phyloP scores from a whole-genome alignment of 2,329 filamentous ascomycete genomes.

The Teratosphaeria pseudoeucalypti region DNA sequence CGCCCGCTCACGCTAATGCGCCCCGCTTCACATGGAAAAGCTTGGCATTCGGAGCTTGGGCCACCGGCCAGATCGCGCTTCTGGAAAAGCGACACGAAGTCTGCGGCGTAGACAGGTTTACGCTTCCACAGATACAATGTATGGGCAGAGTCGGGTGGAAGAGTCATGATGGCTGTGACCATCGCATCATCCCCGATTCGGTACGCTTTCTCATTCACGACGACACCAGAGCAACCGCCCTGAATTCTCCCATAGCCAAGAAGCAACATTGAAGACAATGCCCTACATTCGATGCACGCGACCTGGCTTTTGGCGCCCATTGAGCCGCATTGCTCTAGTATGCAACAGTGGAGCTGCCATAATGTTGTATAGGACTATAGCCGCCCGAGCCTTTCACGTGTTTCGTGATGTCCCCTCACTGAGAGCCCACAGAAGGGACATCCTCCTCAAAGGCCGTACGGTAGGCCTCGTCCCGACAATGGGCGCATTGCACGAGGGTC shows the following conservation, averaged over 20 bases:
- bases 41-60: not conserved
- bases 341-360: not conserved
- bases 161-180: not conserved
- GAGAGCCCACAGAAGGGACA: slow-evolving; percentile 57
- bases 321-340: not conserved
- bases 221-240: not conserved
- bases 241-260: not conserved
- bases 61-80: not conserved
- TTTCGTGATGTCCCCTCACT: slow-evolving; percentile 66
- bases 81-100: not conserved
- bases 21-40: not conserved
- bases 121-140: not conserved
- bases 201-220: not conserved
- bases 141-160: not conserved
- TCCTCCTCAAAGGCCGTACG: slow-evolving; percentile 55
- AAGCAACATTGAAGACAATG: not conserved
- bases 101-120: not conserved
- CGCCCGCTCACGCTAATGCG: not conserved
- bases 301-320: not conserved
- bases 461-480: slow-evolving; percentile 92
- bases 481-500: slow-evolving; percentile 90
- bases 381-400: slow-evolving; percentile 47
- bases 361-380: not conserved
- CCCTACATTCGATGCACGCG: not conserved
- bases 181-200: not conserved